Percentiles rank a stretch among this genome's conserved stretches.
Evolutionary conservation across 495 filamentous ascomycete species (phyloP).

Genomic region (Xylaria castorea): DNA sequence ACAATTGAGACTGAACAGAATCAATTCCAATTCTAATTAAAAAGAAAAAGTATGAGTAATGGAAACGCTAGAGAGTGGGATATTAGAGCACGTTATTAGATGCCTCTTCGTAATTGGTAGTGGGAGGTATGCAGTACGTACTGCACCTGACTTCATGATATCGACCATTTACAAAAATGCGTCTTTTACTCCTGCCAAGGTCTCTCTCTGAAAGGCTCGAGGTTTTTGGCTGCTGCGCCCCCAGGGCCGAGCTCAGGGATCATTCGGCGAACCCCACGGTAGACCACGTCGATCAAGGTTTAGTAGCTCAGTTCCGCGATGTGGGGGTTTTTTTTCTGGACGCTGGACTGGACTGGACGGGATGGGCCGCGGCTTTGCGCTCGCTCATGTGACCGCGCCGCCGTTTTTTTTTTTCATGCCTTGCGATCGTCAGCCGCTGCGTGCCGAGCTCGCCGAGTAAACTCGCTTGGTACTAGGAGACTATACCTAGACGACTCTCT

Average conservation of each 20-base stretch:
- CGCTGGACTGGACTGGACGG: neutral
- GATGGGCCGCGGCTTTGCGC: constrained; percentile 15
- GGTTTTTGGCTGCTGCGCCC: neutral
- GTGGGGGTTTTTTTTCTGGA: constrained; percentile 14
- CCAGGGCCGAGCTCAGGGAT: too few species aligned
- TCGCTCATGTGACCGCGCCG: constrained; percentile 19
- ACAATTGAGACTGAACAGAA: neutral
- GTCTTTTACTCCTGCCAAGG: constrained; percentile 21
- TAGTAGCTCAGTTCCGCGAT: neutral
- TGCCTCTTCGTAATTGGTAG: constrained; percentile 15
- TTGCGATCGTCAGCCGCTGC: neutral
- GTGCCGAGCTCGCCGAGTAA: neutral
- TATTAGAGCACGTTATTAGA: constrained; percentile 19
- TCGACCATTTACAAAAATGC: neutral
- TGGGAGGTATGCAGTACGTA: neutral
- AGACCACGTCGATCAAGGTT: neutral
- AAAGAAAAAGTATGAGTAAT: constrained; percentile 1
- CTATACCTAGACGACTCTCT: neutral
- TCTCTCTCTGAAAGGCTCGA: neutral
- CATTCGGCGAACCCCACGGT: constrained; percentile 1
- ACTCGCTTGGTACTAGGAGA: neutral
- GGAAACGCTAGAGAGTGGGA: neutral
- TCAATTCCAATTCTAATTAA: neutral
- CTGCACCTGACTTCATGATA: neutral
- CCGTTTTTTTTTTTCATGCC: constrained; percentile 8